Evolutionary conservation across 192 early-diverging fungal species (phyloP).

Genomic region (Coemansia reversa): DNA sequence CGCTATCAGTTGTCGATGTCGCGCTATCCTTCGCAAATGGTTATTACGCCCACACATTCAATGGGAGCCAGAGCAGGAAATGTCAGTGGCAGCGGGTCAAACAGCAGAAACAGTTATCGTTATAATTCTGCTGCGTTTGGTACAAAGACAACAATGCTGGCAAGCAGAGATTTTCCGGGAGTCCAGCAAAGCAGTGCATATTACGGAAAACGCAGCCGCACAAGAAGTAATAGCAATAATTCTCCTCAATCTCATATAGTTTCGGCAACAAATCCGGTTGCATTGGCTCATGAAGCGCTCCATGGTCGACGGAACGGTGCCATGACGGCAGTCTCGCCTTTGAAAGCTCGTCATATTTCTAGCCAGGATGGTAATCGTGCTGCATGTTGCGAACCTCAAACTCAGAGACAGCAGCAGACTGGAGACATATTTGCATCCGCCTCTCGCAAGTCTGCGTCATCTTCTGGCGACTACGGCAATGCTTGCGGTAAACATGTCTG

Average conservation of each 20-base stretch:
- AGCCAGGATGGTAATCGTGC: not conserved
- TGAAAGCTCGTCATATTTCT: not conserved
- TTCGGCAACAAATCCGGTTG: conserved; percentile 26
- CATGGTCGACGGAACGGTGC: conserved; percentile 24
- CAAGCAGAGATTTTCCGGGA: conserved; percentile 24
- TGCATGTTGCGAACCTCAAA: not conserved
- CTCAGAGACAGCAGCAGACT: conserved; percentile 5
- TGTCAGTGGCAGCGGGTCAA: not conserved
- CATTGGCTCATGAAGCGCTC: conserved; percentile 35
- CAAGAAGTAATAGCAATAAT: conserved; percentile 1
- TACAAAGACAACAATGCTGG: conserved; percentile 12
- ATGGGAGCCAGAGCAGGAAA: not conserved
- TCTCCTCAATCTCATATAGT: not conserved
- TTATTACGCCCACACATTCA: not conserved
- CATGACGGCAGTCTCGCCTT: not conserved
- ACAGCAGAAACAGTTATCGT: not conserved
- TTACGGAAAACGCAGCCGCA: not conserved
- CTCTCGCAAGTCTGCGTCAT: conserved; percentile 6
- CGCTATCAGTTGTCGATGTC: not conserved
- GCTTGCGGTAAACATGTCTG: not conserved
- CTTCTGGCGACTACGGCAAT: not conserved
- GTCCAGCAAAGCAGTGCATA: not conserved
- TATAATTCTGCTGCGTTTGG: not conserved
- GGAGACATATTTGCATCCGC: not conserved
- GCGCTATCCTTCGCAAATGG: not conserved